These are phyloP conservation scores for Neopestalotiopsis rosae DNA, from an alignment of 2,329 filamentous ascomycete species.

Conservation along the genomic window DNA sequence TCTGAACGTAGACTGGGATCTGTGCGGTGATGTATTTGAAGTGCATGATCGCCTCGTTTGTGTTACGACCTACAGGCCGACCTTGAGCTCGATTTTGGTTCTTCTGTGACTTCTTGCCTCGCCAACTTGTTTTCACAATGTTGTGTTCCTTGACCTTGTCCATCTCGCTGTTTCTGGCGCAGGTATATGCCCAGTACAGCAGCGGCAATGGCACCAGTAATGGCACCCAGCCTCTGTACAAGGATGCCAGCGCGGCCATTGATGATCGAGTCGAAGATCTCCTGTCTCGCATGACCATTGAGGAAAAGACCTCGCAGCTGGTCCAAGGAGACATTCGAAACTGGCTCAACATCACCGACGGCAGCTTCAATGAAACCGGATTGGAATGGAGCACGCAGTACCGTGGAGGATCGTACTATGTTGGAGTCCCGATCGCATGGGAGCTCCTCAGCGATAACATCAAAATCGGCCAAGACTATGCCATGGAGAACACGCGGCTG, in stretches of 20 bases:
- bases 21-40: not conserved
- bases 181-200: slow-evolving; percentile 20
- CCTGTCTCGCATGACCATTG: slow-evolving; percentile 73
- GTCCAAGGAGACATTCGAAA: slow-evolving; percentile 74
- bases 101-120: not conserved
- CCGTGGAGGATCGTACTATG: slow-evolving; percentile 74
- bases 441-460: slow-evolving; percentile 67
- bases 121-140: slow-evolving; percentile 26
- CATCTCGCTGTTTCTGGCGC: slow-evolving; percentile 25
- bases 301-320: slow-evolving; percentile 75
- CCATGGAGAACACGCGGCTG: slow-evolving; percentile 67
- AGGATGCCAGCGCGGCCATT: slow-evolving; percentile 64
- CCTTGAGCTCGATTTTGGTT: not conserved
- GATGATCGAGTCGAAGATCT: slow-evolving; percentile 71
- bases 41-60: not conserved
- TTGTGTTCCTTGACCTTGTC: slow-evolving; percentile 22
- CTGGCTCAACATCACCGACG: slow-evolving; percentile 73
- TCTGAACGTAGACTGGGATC: not conserved
- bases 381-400: slow-evolving; percentile 69
- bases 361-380: slow-evolving; percentile 70
- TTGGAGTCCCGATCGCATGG: slow-evolving; percentile 70
- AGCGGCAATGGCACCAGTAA: slow-evolving; percentile 22
- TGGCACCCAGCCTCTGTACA: slow-evolving; percentile 57
- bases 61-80: not conserved
- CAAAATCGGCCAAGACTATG: slow-evolving; percentile 71